A percentile compares a stretch with the other conserved stretches of the same genome.
These are phyloP conservation scores for Hymenoscyphus albidus DNA, from an alignment of 2,329 filamentous ascomycete genomes.

Conservation along the genomic window DNA sequence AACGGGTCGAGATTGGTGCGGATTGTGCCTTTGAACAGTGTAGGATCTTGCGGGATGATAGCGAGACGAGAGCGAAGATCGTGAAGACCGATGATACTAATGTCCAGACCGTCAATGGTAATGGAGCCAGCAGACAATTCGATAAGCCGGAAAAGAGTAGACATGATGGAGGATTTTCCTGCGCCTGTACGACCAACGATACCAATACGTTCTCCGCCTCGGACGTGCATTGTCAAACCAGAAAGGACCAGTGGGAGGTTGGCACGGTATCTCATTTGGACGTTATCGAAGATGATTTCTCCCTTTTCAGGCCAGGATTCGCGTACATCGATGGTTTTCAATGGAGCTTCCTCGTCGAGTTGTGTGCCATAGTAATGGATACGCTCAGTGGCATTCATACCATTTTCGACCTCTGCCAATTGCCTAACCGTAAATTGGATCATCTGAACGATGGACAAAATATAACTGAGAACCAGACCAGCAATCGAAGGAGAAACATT, in stretches of 20 bases:
- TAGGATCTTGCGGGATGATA: constrained; percentile 83
- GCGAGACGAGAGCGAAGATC: constrained; percentile 72
- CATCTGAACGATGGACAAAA: constrained; percentile 89
- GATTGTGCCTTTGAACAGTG: constrained; percentile 76
- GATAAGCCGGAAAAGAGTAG: constrained; percentile 72
- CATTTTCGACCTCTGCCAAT: constrained; percentile 92
- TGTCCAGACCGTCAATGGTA: constrained; percentile 63
- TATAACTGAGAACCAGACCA: constrained; percentile 88
- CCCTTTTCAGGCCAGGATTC: constrained; percentile 81
- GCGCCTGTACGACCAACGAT: constrained; percentile 79
- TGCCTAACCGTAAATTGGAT: constrained; percentile 94
- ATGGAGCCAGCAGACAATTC: constrained; percentile 61
- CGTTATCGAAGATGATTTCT: constrained; percentile 71
- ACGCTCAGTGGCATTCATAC: constrained; percentile 95
- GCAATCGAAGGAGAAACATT: constrained; percentile 78
- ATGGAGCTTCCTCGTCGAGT: constrained; percentile 84
- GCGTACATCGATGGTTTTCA: constrained; percentile 70
- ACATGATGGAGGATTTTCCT: constrained; percentile 82
- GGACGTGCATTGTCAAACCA: constrained; percentile 67
- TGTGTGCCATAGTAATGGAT: constrained; percentile 84
- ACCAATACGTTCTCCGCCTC: constrained; percentile 73
- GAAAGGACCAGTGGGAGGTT: constrained; percentile 70
- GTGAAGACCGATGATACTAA: constrained; percentile 68
- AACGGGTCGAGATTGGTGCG: constrained; percentile 79
- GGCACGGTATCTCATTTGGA: constrained; percentile 74